Evolutionary conservation across 2,329 filamentous ascomycete species (phyloP), one percentile per base, ranked within the genome.

Genomic region (Monilinia fructigena): DNA sequence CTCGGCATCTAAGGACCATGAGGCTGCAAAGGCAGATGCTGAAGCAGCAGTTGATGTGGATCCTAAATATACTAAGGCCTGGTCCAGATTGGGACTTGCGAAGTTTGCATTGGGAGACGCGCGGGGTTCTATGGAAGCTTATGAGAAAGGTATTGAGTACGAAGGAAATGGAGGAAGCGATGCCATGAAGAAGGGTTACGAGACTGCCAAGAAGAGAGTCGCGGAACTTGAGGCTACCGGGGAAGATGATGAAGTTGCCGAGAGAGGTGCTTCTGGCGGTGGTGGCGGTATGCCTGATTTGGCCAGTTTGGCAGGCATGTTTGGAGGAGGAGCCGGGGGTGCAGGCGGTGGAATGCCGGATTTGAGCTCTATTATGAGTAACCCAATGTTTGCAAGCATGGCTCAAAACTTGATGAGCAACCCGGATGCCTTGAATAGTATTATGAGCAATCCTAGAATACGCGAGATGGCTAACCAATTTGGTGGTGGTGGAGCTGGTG

Each of bases 301-400:
- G n/a, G 80, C 82, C 67, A 83, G 83, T 68, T 81, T 94, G 55
- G 90, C 90, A 4, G 83, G 88, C 74, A 90, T 93, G 88, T 82
- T 93, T 71, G 88, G 88, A 52, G 82, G 82, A 18, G 58, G 40
- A 35, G 83, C 82, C 26, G 83, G 80, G 42, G 88, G 85, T 6
- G 88, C 40, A 10, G 40, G 82, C 10, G 89, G 89, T 62, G 92
- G 91, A 65, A 95, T 97, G 90, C 93, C 93, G 16, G 94, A 98
- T 78, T 82, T 99, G 31, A 80, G 86, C 70, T 86, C 86, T 70
- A 88, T 99, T 78, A 96, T 98, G 93, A 93, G 83, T 82, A 99
- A 98, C 82, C 95, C 95, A 66, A 98, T 98, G 95, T 96, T 99
- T 81, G 87, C 93, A 61, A 91, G 86, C 80, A 97, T 98, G 93